These are phyloP conservation scores for grape (Vitis vinifera) DNA, from an alignment of 164 flowering plant species.

Conservation along the genomic window ASM3070453v1 NC_081815.1:9307001-9307500, in stretches of 20 bases:
- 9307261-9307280: conserved; percentile 75
- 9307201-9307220: conserved; percentile 92
- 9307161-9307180: conserved; percentile 48
- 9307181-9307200: conserved; percentile 74
- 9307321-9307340: conserved; percentile 60
- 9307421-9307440: conserved; percentile 94
- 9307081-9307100: conserved; percentile 60
- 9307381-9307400: conserved; percentile 57
- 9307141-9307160: conserved; percentile 39
- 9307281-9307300: conserved; percentile 87
- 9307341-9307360: conserved; percentile 72
- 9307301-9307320: conserved; percentile 91
- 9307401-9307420: conserved; percentile 91
- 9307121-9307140: conserved; percentile 32
- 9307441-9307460: conserved; percentile 97
- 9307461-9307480: conserved; percentile 86
- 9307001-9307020: conserved; percentile 44
- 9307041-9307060: conserved; percentile 73
- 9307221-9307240: conserved; percentile 82
- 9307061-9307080: conserved; percentile 32
- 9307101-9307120: conserved; percentile 61
- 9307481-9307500: conserved; percentile 60
- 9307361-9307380: conserved; percentile 56
- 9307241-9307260: conserved; percentile 71
- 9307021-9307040: conserved; percentile 77